Percentiles rank a stretch among this genome's conserved stretches.
Conservation (phyloP, 805 yeast species). For the Danielia oregonensis region DNA sequence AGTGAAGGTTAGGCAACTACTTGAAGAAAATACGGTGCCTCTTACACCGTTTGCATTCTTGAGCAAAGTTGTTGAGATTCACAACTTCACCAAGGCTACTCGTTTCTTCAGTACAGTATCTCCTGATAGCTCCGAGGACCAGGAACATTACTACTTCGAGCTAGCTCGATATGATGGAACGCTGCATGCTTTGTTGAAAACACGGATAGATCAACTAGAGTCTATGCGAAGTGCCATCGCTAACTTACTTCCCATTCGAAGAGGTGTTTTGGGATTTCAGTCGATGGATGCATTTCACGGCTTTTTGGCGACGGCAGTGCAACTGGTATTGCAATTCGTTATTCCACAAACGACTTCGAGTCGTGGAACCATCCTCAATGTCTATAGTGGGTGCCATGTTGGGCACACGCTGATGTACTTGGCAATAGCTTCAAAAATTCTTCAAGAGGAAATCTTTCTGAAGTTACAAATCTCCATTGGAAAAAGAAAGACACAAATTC, state of each 20-base stretch:
- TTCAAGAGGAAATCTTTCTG: constrained; percentile 9
- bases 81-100: constrained; percentile 8
- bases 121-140: not conserved
- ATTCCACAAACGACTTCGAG: not conserved
- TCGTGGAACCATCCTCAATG: constrained; percentile 11
- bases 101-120: constrained; percentile 4
- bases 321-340: not conserved
- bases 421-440: constrained; percentile 10
- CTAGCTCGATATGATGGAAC: constrained; percentile 13
- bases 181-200: constrained; percentile 5
- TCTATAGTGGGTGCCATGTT: constrained; percentile 9
- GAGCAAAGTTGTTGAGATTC: not conserved
- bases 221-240: constrained; percentile 4
- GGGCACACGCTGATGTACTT: constrained; percentile 6
- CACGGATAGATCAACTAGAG: constrained; percentile 4
- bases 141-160: constrained; percentile 13
- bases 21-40: not conserved
- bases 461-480: not conserved
- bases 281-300: constrained; percentile 1
- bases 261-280: constrained; percentile 6
- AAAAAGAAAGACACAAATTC: not conserved
- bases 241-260: constrained; percentile 3
- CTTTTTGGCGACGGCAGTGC: not conserved
- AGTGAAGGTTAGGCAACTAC: too few species aligned
- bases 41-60: not conserved